These are phyloP conservation scores for Austroboletus rostrupii DNA, from an alignment of 1,284 basidiomycete genomes.

Conservation along the genomic window DNA sequence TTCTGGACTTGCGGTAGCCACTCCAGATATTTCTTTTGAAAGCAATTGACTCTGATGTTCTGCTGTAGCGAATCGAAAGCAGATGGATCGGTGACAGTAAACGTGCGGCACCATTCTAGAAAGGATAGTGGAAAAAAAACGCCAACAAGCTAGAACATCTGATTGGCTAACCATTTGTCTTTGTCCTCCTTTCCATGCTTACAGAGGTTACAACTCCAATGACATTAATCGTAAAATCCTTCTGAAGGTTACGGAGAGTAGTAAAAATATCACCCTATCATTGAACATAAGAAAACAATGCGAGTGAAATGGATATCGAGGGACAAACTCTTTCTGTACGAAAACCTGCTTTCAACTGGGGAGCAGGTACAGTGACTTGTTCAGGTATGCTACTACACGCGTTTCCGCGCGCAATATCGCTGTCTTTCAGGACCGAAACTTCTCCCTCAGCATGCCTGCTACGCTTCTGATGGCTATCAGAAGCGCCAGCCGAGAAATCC, in stretches of 20 bases:
- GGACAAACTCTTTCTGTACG: conserved; percentile 27
- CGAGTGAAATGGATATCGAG: neutral
- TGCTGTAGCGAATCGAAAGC: conserved; percentile 34
- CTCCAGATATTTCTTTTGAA: conserved; percentile 42
- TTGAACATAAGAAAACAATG: neutral
- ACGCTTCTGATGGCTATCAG: neutral
- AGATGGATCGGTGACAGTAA: conserved; percentile 28
- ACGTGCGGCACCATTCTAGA: conserved; percentile 28
- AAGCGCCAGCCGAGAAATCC: neutral
- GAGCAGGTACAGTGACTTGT: neutral
- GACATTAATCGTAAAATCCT: conserved; percentile 24
- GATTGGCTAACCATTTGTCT: conserved; percentile 24
- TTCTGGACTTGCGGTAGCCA: conserved; percentile 46
- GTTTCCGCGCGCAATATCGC: neutral
- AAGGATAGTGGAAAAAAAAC: neutral
- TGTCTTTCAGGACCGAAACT: neutral
- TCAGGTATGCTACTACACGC: neutral
- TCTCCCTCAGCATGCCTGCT: neutral
- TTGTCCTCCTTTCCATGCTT: conserved; percentile 17
- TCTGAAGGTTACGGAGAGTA: conserved; percentile 20
- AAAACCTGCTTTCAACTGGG: conserved; percentile 18
- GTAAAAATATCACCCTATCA: conserved; percentile 30
- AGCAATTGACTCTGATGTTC: conserved; percentile 42
- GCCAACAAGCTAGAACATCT: neutral
- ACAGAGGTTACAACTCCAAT: conserved; percentile 26